Percentiles rank a stretch among this genome's conserved stretches.
Evolutionary conservation across 805 yeast species (phyloP).

Genomic region (Cyberlindnera euphorbiae): DNA sequence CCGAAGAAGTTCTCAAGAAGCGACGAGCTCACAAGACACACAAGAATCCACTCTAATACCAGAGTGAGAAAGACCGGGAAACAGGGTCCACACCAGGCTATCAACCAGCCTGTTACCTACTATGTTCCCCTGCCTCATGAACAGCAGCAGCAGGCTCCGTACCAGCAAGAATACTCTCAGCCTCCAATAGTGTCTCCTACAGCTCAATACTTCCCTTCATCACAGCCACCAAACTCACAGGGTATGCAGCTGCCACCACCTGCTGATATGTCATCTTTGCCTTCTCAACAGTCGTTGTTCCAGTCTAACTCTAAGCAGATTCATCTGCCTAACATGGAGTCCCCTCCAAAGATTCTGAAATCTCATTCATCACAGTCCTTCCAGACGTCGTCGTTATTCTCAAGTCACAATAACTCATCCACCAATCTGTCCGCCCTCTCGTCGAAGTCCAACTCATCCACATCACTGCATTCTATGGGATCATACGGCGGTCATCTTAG

Average conservation of each 20-base stretch:
- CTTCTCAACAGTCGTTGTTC: conserved; percentile 13
- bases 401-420: conserved; percentile 22
- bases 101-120: conserved; percentile 26
- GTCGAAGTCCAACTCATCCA: conserved; percentile 26
- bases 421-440: conserved; percentile 23
- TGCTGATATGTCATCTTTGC: conserved; percentile 3
- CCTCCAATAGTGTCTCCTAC: conserved; percentile 5
- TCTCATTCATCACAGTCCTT: conserved; percentile 23
- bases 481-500: conserved; percentile 14
- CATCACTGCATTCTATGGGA: conserved; percentile 22
- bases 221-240: conserved; percentile 6
- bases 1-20: conserved; percentile 71
- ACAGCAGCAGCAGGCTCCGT: too few species aligned
- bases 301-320: conserved; percentile 17
- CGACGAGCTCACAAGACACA: conserved; percentile 84
- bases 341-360: conserved; percentile 28
- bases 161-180: not conserved
- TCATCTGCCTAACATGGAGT: conserved; percentile 24
- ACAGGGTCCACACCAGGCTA: conserved; percentile 12
- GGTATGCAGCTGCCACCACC: conserved; percentile 1
- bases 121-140: conserved; percentile 20
- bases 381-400: conserved; percentile 23
- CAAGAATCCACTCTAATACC: conserved; percentile 70
- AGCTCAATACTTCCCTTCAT: conserved; percentile 4
- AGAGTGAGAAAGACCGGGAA: conserved; percentile 38